These are phyloP conservation scores for Entomortierella chlamydospora DNA, from an alignment of 192 early-diverging fungal species.

Conservation along the genomic window DNA sequence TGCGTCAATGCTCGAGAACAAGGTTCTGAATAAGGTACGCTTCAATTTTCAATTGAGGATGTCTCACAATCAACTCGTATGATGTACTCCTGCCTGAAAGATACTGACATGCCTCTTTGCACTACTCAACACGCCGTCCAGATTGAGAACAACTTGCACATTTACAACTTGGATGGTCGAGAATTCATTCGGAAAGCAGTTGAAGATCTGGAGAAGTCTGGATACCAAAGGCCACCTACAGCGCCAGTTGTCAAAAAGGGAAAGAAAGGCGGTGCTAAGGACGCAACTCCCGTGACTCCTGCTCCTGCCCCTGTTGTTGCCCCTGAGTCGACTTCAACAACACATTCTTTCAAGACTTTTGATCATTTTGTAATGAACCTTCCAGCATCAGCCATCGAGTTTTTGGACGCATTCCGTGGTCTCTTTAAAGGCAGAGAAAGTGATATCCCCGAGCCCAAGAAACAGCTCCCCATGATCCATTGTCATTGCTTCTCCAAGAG, in stretches of 20 bases:
- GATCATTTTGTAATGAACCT: conserved; percentile 99
- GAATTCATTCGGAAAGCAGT: conserved; percentile 88
- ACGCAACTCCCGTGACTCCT: conserved; percentile 17
- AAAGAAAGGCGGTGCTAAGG: conserved; percentile 43
- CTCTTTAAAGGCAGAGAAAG: conserved; percentile 69
- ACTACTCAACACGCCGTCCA: conserved; percentile 22
- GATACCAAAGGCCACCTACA: conserved; percentile 25
- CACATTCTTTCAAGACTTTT: conserved; percentile 69
- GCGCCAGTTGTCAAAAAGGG: conserved; percentile 30
- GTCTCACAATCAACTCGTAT: too few relatives aligned
- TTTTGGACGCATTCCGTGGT: conserved; percentile 94
- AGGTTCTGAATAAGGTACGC: conserved; percentile 84
- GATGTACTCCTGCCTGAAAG: too few relatives aligned
- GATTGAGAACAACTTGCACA: conserved; percentile 69
- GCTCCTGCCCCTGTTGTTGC: conserved; percentile 25
- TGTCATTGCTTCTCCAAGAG: conserved; percentile 95
- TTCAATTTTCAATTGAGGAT: neutral
- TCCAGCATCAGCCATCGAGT: conserved; percentile 96
- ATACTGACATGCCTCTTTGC: too few relatives aligned
- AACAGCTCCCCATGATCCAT: conserved; percentile 88
- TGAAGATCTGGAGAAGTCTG: conserved; percentile 65
- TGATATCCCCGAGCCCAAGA: conserved; percentile 48
- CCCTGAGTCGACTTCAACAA: neutral
- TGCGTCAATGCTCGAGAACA: conserved; percentile 84
- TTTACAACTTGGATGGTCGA: conserved; percentile 93